Evolutionary conservation across 495 filamentous ascomycete genomes (phyloP).

Genomic region (Penicillium steckii): DNA sequence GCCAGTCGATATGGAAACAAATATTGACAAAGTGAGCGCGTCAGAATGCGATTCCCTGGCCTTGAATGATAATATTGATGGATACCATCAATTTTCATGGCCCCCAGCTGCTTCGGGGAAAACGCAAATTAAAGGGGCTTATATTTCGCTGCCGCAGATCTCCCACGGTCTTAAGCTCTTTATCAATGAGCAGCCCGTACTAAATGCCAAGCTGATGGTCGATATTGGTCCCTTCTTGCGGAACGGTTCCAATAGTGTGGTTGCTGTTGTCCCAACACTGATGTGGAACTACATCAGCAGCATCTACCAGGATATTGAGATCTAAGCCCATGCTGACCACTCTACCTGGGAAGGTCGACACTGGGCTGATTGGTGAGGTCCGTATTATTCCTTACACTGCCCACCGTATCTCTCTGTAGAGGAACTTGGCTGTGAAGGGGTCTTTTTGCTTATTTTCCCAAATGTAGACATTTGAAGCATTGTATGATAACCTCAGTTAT

Average conservation of each 20-base stretch:
- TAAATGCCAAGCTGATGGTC: neutral
- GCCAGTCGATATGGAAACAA: slow-evolving; percentile 25
- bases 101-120: neutral
- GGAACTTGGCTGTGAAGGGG: neutral
- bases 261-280: neutral
- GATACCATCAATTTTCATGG: slow-evolving; percentile 17
- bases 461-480: no score
- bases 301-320: neutral
- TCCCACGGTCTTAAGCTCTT: neutral
- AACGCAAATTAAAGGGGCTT: neutral
- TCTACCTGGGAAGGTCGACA: neutral
- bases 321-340: neutral
- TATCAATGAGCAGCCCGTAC: neutral
- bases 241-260: neutral
- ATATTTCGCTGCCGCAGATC: neutral
- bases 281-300: slow-evolving; percentile 1
- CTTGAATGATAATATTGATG: slow-evolving; percentile 18
- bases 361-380: neutral
- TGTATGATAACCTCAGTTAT: neutral
- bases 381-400: neutral
- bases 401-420: neutral
- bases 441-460: no score
- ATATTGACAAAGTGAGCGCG: slow-evolving; percentile 7
- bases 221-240: neutral
- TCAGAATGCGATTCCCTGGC: slow-evolving; percentile 19